These are phyloP conservation scores for Phytophthora citricola DNA, from an alignment of 352 stramenopile species.

Conservation along the genomic window DNA sequence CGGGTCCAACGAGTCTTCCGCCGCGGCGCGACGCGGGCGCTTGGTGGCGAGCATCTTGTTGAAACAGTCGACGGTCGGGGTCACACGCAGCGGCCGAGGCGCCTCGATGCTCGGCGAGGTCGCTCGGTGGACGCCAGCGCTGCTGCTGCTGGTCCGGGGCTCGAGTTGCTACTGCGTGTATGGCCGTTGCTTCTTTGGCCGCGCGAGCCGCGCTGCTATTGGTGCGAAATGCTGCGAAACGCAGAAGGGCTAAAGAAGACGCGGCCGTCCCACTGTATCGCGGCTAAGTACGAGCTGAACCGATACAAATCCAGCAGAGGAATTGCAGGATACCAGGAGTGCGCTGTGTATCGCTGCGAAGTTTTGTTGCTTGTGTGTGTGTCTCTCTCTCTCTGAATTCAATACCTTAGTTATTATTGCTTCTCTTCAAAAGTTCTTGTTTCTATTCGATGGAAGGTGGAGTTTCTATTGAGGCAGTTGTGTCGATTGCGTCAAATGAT, in stretches of 20 bases:
- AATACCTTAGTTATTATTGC: too few relatives aligned
- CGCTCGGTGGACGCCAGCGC: slow-evolving; percentile 39
- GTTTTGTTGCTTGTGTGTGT: background rate
- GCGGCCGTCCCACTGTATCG: slow-evolving; percentile 24
- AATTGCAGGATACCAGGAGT: slow-evolving; percentile 3
- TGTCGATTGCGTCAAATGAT: too few relatives aligned
- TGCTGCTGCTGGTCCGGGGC: slow-evolving; percentile 19
- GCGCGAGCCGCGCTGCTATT: slow-evolving; percentile 18
- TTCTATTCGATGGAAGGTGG: too few relatives aligned
- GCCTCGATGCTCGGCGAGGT: slow-evolving; percentile 35
- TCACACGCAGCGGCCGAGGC: slow-evolving; percentile 18
- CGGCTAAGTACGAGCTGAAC: slow-evolving; percentile 35
- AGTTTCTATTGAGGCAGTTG: too few relatives aligned
- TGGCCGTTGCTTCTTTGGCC: slow-evolving; percentile 36
- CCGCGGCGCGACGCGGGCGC: slow-evolving; percentile 30
- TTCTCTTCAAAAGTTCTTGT: too few relatives aligned
- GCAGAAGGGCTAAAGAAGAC: slow-evolving; percentile 33
- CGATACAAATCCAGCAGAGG: slow-evolving; percentile 23
- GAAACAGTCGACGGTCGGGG: background rate
- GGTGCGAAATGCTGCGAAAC: slow-evolving; percentile 29
- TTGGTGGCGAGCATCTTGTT: slow-evolving; percentile 35
- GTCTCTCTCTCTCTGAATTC: background rate
- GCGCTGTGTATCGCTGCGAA: slow-evolving; percentile 1
- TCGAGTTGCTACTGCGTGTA: slow-evolving; percentile 23
- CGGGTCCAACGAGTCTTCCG: slow-evolving; percentile 51